Base-by-base conservation (phyloP, 495 filamentous ascomycete genomes). In the Annulohypoxylon moriforme region DNA sequence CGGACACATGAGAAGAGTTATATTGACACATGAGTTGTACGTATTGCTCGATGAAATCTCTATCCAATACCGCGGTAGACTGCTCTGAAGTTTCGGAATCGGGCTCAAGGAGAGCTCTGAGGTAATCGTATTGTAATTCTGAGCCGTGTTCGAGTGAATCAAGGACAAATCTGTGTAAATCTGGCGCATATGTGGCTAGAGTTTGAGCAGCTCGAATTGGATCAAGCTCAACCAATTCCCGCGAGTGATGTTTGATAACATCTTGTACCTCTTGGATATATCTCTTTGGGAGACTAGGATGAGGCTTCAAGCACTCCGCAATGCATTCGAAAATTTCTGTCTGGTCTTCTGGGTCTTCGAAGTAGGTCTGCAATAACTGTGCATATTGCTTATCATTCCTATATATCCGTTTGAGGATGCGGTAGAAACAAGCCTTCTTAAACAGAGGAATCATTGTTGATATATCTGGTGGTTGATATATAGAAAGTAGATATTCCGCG, bases 391-490 rank as follows among this genome's bases (percentile, higher is more conserved):
- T 93, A 66, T 97, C 94, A 4, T 87, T 83, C 69, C 88, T 89
- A 75, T 97, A 97, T 29, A 92, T 92, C 25, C 92, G 90, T 80
- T 98, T 98, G 33, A 99, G 80, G 46, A 99, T 94, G n/a, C 95
- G 90, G 77, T 92, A 96, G 76, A 98, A 99, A 7, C 89, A 88
- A 4, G 96, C 96, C 69, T 90, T 84, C 60, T 90, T 87, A 71
- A 98, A 92, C 1, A 92, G 79, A 1, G 92, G 90, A 11, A 98
- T 88, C 72, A 98, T 81, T 27, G 82, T 85, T 36, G 89, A 84
- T 18, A 95, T 76, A 71, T 98, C 92, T 11, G 95, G 89, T 4
- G 96, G 96, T 55, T 94, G 93, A 75, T 98, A 98, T 11, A 95
- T 86, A 0, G 96, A 98, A 2, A 99, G 85, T 13, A 99, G 83